Evolutionary conservation across 805 yeast genomes (phyloP).

Genomic region (Suhomyces pyralidae): DNA sequence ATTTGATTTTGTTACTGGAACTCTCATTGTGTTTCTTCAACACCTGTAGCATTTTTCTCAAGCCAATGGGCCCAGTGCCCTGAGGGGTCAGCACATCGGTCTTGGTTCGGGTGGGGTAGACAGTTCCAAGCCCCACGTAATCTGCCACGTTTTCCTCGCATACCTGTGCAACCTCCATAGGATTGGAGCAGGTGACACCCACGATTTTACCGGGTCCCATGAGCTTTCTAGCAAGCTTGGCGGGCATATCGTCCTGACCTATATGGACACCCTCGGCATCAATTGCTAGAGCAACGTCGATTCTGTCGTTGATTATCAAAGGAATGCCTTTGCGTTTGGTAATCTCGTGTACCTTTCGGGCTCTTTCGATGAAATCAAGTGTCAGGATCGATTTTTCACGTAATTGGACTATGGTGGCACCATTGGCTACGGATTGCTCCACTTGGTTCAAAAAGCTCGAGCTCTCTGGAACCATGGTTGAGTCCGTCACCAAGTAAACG

Average conservation of each 20-base stretch:
- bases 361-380: constrained; percentile 60
- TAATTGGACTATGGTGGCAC: constrained; percentile 78
- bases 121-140: constrained; percentile 82
- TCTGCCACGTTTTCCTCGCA: constrained; percentile 55
- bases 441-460: constrained; percentile 58
- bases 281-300: constrained; percentile 85
- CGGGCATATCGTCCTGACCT: constrained; percentile 87
- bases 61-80: constrained; percentile 62
- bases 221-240: constrained; percentile 52
- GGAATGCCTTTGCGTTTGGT: constrained; percentile 66
- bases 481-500: constrained; percentile 76
- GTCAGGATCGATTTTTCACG: constrained; percentile 78
- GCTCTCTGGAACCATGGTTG: constrained; percentile 62
- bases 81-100: constrained; percentile 49
- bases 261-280: constrained; percentile 92
- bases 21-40: constrained; percentile 29
- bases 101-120: constrained; percentile 74
- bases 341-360: constrained; percentile 55
- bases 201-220: constrained; percentile 73
- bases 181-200: constrained; percentile 71
- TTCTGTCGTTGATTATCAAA: constrained; percentile 77
- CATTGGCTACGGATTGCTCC: constrained; percentile 58
- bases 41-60: constrained; percentile 49
- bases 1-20: constrained; percentile 38
- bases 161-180: constrained; percentile 53